Base-by-base conservation (phyloP, 208 protist genomes). In the Naegleria fowleri region DNA sequence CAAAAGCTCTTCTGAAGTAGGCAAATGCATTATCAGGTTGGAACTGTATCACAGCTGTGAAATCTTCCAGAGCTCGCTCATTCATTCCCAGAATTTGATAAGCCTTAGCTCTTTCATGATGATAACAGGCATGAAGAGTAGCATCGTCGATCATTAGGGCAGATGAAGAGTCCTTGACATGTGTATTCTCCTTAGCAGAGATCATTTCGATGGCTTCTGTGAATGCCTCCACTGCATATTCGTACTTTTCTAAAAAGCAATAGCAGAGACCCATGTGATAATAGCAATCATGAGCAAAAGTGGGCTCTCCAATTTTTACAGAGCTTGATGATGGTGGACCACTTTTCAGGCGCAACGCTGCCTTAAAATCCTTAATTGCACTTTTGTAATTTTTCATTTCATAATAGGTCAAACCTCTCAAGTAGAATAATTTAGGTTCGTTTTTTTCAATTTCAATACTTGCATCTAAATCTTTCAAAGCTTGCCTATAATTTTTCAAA, bases 21-120 rank as follows among this genome's bases (percentile, higher is more conserved):
- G 96, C 96, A 40, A 94, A 93, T 79, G 96, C 93, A 92, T 97
- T 96, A 19, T 88, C 67, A 40, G 94, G 94, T 76, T 96, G 92
- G 51, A 86, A 19, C 33, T 51, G 22, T 48, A 98, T 93, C 16
- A 98, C 95, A 13, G 94, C 38, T 85, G 94, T 95, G 86, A 97
- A 97, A 92, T 98, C 97, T 2, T 59, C 91, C 0, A 98, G 85
- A 29, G 95, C 94, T 29, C 94, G 94, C 6, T 58, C 92, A n/a
- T 93, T 88, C 86, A 95, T 84, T 11, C 94, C 94, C 2, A 96
- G 90, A 75, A 93, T 90, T 93, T 98, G 96, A 41, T 93, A 93
- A 2, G 94, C 91, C 92, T 97, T 98, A 1, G 96, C 97, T 0
- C 96, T 95, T 90, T 97, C 96, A 91, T 98, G 95, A 6, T 59